A percentile compares a stretch with the other conserved stretches of the same genome.
These are phyloP conservation scores for Plasmopara muralis DNA, from an alignment of 352 stramenopile genomes.

Conservation along the genomic window DNA sequence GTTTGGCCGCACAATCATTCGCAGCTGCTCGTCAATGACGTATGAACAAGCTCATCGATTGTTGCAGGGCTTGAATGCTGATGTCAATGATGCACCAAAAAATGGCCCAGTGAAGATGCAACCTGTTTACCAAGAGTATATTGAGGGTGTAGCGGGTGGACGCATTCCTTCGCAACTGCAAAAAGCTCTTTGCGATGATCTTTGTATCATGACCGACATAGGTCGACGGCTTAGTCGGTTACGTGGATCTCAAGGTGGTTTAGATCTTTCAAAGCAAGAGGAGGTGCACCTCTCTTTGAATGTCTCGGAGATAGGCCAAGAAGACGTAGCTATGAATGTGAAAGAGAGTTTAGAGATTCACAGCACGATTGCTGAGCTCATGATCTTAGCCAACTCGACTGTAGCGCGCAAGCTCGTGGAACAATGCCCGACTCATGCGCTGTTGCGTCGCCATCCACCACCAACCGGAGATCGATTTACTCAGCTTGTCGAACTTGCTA, in stretches of 20 bases:
- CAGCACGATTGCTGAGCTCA: constrained; percentile 89
- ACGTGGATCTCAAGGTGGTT: constrained; percentile 56
- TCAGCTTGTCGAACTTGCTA: constrained; percentile 64
- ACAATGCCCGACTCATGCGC: constrained; percentile 71
- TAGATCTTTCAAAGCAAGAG: constrained; percentile 77
- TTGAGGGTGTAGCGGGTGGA: constrained; percentile 56
- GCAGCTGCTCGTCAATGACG: constrained; percentile 88
- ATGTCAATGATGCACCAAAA: constrained; percentile 33
- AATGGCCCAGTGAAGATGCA: constrained; percentile 2
- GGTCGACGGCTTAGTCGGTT: constrained; percentile 48
- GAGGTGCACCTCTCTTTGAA: constrained; percentile 84
- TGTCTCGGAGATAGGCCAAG: constrained; percentile 54
- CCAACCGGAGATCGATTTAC: constrained; percentile 69
- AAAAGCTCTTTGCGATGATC: constrained; percentile 40
- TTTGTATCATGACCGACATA: constrained; percentile 59
- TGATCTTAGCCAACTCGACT: constrained; percentile 90
- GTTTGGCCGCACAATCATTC: constrained; percentile 94
- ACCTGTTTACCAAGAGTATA: constrained; percentile 6
- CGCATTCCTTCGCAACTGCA: constrained; percentile 53
- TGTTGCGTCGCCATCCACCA: constrained; percentile 84
- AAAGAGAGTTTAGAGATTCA: constrained; percentile 93
- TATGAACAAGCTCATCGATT: constrained; percentile 80
- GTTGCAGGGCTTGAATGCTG: constrained; percentile 54
- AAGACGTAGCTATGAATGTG: constrained; percentile 77
- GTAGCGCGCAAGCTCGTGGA: constrained; percentile 83